Evolutionary conservation across 176 grass and related monocot species (phyloP).

Genomic region (Oryza nivara): DNA sequence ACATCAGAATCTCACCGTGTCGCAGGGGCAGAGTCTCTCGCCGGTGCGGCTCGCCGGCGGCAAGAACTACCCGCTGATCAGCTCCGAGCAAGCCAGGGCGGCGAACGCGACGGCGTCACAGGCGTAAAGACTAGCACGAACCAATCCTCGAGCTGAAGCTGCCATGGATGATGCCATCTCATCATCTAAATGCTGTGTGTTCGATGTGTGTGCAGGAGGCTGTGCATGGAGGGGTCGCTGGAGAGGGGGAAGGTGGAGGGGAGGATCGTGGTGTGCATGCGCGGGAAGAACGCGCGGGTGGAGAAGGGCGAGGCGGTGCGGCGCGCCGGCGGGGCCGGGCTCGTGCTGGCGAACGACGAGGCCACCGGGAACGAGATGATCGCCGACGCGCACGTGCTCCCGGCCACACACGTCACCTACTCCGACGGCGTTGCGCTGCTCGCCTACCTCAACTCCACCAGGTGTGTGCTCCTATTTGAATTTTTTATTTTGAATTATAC

Average conservation of each 20-base stretch:
- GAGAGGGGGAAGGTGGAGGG: conserved; percentile 60
- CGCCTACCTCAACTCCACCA: conserved; percentile 43
- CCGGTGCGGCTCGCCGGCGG: conserved; percentile 42
- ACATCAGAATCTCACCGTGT: not conserved
- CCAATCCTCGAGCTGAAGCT: not conserved
- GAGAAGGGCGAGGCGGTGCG: conserved; percentile 75
- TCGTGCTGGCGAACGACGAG: conserved; percentile 71
- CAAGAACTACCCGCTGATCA: conserved; percentile 68
- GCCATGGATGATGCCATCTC: not conserved
- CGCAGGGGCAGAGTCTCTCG: conserved; percentile 83
- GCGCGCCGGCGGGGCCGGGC: conserved; percentile 56
- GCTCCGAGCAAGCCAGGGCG: conserved; percentile 55
- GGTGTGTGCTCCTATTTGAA: not conserved
- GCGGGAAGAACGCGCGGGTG: conserved; percentile 70
- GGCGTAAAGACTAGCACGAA: conserved; percentile 51
- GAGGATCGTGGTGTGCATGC: conserved; percentile 79
- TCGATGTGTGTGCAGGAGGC: conserved; percentile 38
- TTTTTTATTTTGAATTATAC: too few species aligned
- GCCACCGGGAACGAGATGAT: conserved; percentile 81
- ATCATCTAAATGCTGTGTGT: too few species aligned
- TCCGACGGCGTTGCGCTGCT: conserved; percentile 50
- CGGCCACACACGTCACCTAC: conserved; percentile 82
- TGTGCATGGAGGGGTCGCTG: conserved; percentile 61
- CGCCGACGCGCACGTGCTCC: conserved; percentile 89
- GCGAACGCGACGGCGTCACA: conserved; percentile 34